These are phyloP conservation scores for Bertia moriformis DNA, from an alignment of 2,329 filamentous ascomycete genomes.

Conservation along the genomic window DNA sequence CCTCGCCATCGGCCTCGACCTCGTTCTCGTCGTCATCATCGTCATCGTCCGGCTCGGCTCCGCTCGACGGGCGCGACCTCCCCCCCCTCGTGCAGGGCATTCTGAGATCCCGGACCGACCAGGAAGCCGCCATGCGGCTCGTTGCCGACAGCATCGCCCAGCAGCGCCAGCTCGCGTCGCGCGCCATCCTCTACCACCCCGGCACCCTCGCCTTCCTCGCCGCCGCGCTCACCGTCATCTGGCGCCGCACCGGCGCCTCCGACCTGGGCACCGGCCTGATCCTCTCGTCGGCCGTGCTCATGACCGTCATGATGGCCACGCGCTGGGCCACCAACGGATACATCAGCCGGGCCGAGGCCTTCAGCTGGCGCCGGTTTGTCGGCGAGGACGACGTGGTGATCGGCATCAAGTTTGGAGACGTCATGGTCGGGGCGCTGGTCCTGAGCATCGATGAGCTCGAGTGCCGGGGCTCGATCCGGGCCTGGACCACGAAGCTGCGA, in stretches of 20 bases:
- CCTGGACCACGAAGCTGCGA: constrained; percentile 63
- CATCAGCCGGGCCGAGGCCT: constrained; percentile 38
- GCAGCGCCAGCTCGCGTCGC: constrained; percentile 57
- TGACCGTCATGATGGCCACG: constrained; percentile 47
- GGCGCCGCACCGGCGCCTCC: constrained; percentile 24
- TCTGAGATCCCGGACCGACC: background rate
- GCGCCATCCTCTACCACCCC: constrained; percentile 49
- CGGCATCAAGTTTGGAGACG: constrained; percentile 51
- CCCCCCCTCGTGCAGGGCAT: background rate
- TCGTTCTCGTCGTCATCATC: background rate
- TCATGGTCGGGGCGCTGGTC: constrained; percentile 58
- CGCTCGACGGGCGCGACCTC: background rate
- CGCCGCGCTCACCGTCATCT: constrained; percentile 9
- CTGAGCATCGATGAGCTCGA: constrained; percentile 17
- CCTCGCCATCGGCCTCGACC: background rate
- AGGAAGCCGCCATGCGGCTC: constrained; percentile 41
- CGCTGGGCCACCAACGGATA: constrained; percentile 49
- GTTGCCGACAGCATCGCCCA: constrained; percentile 72
- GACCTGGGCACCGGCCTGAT: constrained; percentile 40
- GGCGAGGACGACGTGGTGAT: constrained; percentile 41
- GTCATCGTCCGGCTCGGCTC: too few relatives aligned
- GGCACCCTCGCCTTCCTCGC: constrained; percentile 28
- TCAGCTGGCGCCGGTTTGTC: constrained; percentile 6
- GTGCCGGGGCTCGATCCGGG: constrained; percentile 41
- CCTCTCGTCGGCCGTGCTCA: constrained; percentile 35